Base-by-base conservation (phyloP, 2,329 filamentous ascomycete species). In the Onygenales sp. region DNA sequence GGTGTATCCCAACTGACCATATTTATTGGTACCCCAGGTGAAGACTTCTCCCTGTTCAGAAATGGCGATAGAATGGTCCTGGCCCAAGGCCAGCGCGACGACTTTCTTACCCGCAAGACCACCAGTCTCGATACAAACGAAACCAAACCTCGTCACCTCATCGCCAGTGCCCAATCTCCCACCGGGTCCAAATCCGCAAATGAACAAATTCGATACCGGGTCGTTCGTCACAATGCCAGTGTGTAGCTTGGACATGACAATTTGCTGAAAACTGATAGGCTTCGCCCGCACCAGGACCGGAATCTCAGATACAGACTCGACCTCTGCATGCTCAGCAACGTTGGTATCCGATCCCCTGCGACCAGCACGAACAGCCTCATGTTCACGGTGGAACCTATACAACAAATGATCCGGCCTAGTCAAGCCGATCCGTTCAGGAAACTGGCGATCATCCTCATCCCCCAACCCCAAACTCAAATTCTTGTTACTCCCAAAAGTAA, bases 381-480 rank as follows among this genome's bases (percentile, higher is more conserved):
- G 80, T 59, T 91, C 86, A 38, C 80, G 75, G 63, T 89, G 83
- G 59, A 95, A 88, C 46, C 83, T 78, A 49, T 82, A 80, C 11
- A 95, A 69, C 1, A 97, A 76, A 64, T 89, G 83, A 27, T 88
- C 84, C 0, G 93, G 89, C 13, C 92, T 83, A 53, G 83, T 81
- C 36, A 97, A 70, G 35, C 78, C 75, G 9, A 96, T 83, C 8
- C 89, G 86, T 67, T 97, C 93, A 0, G 93, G 93, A 63, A 86
- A 95, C 59, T 97, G 91, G 2, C 93, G 84, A 65, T 98, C 92
- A 66, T 96, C 90, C 63, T 94, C 86, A 65, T 98, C 91, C n/a
- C 91, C 91, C 56, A 97, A 85, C 1, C 93, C 93, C 21, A 98
- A 79, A 0, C 88, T 93, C 8, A 95, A 72, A 61, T 98, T 98